Conservation (phyloP, 805 yeast genomes). For the Candida argentea region DNA sequence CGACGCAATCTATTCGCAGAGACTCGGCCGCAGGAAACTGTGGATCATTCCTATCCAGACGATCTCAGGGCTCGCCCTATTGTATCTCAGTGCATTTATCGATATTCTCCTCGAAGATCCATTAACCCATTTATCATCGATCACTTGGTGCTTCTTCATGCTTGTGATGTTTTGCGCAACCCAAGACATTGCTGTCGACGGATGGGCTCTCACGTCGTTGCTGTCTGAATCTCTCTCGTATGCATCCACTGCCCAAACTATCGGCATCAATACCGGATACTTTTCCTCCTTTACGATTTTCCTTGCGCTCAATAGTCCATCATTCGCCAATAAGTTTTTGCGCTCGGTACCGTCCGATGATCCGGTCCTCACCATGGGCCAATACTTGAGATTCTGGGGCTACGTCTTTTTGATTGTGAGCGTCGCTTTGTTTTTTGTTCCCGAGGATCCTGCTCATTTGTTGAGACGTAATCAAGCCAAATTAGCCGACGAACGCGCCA, state of each 20-base stretch:
- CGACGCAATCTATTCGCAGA: conserved; percentile 65
- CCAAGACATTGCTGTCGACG: conserved; percentile 97
- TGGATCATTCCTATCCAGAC: conserved; percentile 94
- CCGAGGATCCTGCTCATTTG: conserved; percentile 60
- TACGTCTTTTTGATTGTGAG: conserved; percentile 61
- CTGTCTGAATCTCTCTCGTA: conserved; percentile 70
- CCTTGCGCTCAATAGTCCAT: conserved; percentile 82
- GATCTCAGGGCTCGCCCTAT: conserved; percentile 60
- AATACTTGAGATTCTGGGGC: conserved; percentile 75
- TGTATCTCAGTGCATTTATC: conserved; percentile 51
- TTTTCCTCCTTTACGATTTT: conserved; percentile 87
- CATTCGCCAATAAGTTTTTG: conserved; percentile 81
- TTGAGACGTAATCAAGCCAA: conserved; percentile 20
- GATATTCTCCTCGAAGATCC: conserved; percentile 44
- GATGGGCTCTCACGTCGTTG: conserved; percentile 92
- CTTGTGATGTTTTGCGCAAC: conserved; percentile 89
- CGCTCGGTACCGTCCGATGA: conserved; percentile 47
- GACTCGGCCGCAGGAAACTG: conserved; percentile 72
- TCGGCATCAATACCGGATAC: conserved; percentile 90
- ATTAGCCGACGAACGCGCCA: conserved; percentile 17
- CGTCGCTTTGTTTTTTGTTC: conserved; percentile 45
- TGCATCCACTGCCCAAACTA: conserved; percentile 96
- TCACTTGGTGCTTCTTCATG: conserved; percentile 65
- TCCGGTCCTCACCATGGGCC: conserved; percentile 65
- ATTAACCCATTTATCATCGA: conserved; percentile 34